These are phyloP conservation scores for Leptomonas pyrrhocoris DNA, from an alignment of 208 protist genomes.

Conservation along the genomic window DNA sequence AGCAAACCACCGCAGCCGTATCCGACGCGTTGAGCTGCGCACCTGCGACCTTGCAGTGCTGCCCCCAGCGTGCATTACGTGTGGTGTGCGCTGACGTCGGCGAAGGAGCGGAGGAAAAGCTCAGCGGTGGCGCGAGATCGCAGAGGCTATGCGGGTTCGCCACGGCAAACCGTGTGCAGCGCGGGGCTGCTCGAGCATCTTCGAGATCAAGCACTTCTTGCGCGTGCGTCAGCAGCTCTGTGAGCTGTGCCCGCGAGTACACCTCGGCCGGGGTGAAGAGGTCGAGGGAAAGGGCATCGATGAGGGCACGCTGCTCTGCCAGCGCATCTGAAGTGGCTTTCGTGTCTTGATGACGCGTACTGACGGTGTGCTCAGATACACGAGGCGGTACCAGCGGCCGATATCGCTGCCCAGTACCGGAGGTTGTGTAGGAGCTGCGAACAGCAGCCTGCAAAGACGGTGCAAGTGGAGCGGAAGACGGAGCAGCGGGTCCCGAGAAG, in stretches of 20 bases:
- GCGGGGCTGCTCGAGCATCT: too few species aligned
- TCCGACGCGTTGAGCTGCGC: too few species aligned
- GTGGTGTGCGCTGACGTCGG: too few species aligned
- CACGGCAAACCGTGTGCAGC: too few species aligned
- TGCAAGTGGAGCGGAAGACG: neutral
- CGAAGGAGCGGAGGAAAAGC: too few species aligned
- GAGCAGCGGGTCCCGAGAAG: neutral
- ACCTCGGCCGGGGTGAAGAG: constrained; percentile 15
- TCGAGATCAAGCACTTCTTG: constrained; percentile 1
- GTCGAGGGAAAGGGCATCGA: constrained; percentile 9
- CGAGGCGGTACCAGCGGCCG: neutral
- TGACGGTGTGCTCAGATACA: neutral
- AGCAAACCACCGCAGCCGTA: neutral
- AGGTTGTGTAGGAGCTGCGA: neutral
- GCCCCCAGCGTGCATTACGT: too few species aligned
- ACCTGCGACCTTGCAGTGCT: too few species aligned
- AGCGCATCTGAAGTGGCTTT: neutral
- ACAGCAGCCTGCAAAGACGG: neutral
- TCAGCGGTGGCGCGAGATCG: too few species aligned
- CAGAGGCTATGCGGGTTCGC: too few species aligned
- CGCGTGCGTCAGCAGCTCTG: constrained; percentile 1
- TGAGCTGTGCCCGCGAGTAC: neutral
- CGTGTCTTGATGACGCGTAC: neutral
- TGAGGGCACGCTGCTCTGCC: neutral
- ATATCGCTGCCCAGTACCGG: neutral